These are phyloP conservation scores for Mrakia gelida DNA, from an alignment of 768 basidiomycete species.

Conservation along the genomic window DNA sequence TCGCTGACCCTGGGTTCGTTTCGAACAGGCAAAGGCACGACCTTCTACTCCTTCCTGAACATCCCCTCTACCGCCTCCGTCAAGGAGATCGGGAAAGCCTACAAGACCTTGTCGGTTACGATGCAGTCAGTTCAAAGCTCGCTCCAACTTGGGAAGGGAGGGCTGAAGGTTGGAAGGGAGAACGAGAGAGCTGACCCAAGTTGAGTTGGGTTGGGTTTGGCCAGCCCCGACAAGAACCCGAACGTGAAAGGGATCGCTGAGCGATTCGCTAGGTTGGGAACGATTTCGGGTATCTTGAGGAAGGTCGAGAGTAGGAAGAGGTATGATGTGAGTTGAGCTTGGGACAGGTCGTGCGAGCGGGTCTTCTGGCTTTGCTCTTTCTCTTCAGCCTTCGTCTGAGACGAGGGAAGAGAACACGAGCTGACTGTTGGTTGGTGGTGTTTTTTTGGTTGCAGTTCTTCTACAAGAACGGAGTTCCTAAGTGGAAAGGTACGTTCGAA, in stretches of 20 bases:
- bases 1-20: neutral
- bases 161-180: no score
- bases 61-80: constrained; percentile 62
- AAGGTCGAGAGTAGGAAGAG: constrained; percentile 69
- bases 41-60: constrained; percentile 91
- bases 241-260: constrained; percentile 73
- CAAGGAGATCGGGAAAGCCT: constrained; percentile 80
- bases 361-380: no score
- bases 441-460: constrained; percentile 55
- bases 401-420: neutral
- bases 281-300: constrained; percentile 75
- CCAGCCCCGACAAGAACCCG: constrained; percentile 91
- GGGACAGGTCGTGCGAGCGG: neutral
- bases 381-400: neutral
- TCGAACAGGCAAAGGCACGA: constrained; percentile 69
- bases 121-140: constrained; percentile 65
- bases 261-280: constrained; percentile 84
- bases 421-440: neutral
- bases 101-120: constrained; percentile 81
- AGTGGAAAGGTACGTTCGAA: constrained; percentile 63
- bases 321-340: constrained; percentile 50
- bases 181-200: neutral
- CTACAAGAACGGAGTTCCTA: constrained; percentile 95
- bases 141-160: no score
- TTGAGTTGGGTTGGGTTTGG: neutral